A percentile compares a stretch with the other conserved stretches of the same genome.
Conservation (phyloP, 1,139 yeast species). For the Hyphopichia pseudoburtonii region DNA sequence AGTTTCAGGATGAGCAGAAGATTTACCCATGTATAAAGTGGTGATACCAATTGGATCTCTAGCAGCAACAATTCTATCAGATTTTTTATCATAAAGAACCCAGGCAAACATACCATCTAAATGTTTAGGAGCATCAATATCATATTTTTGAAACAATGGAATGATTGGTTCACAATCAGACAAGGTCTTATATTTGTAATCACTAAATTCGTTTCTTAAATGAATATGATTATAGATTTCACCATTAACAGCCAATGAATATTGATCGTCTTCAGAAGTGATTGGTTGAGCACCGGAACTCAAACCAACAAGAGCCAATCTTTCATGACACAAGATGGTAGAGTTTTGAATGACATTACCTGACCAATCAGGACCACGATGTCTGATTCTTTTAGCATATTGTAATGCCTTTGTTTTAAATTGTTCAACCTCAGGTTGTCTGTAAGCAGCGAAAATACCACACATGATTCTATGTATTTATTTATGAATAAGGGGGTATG, state of each 20-base stretch:
- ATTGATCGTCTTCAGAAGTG: conserved; percentile 72
- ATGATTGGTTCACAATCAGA: conserved; percentile 97
- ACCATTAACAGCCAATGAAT: conserved; percentile 86
- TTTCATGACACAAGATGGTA: conserved; percentile 87
- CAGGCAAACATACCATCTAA: conserved; percentile 99
- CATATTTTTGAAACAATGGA: conserved; percentile 86
- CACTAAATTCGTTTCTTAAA: conserved; percentile 70
- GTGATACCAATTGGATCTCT: conserved; percentile 98
- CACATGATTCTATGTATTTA: no score
- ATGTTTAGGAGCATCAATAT: conserved; percentile 83
- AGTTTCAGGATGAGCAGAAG: conserved; percentile 66
- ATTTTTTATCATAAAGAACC: conserved; percentile 79
- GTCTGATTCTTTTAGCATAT: conserved; percentile 89
- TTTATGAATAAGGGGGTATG: no score
- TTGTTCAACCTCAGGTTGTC: conserved; percentile 72
- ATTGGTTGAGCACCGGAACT: conserved; percentile 99
- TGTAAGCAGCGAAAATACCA: conserved; percentile 94
- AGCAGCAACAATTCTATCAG: conserved; percentile 91
- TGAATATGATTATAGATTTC: conserved; percentile 97
- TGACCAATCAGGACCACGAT: conserved; percentile 99
- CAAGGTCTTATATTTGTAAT: conserved; percentile 78
- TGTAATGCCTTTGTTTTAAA: conserved; percentile 89
- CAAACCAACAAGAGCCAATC: conserved; percentile 93
- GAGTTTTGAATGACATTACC: conserved; percentile 80
- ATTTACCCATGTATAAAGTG: conserved; percentile 91